Percentiles rank a stretch among this genome's conserved stretches.
phyloP scores from a whole-genome alignment of 208 protist species.

The Dictyostelium gargantuum region DNA sequence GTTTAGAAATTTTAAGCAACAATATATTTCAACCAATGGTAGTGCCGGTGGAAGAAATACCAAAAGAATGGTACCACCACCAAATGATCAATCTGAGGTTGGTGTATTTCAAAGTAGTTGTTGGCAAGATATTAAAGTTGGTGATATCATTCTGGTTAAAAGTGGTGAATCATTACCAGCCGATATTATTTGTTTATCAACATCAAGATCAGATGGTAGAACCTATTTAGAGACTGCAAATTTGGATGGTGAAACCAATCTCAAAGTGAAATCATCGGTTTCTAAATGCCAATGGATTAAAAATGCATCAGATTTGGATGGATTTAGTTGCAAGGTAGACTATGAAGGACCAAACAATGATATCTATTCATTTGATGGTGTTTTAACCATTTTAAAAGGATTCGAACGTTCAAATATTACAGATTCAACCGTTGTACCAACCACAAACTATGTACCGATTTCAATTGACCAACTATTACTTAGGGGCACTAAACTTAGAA shows the following conservation, averaged over 20 bases:
- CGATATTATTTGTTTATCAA: slow-evolving; percentile 74
- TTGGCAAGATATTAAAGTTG: slow-evolving; percentile 83
- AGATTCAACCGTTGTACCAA: not conserved
- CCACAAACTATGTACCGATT: slow-evolving; percentile 1
- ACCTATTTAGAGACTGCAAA: slow-evolving; percentile 87
- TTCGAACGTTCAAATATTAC: not conserved
- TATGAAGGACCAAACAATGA: slow-evolving; percentile 63
- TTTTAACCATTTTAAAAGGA: slow-evolving; percentile 29
- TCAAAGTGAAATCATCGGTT: slow-evolving; percentile 63
- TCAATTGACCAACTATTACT: slow-evolving; percentile 8
- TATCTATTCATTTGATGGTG: slow-evolving; percentile 51
- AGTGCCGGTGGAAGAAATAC: not conserved
- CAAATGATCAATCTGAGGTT: slow-evolving; percentile 22
- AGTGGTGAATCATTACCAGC: slow-evolving; percentile 85
- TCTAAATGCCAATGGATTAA: slow-evolving; percentile 30
- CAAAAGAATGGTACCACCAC: not conserved
- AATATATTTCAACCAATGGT: not conserved
- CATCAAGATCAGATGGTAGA: slow-evolving; percentile 72
- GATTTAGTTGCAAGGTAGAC: slow-evolving; percentile 36
- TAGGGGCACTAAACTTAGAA: slow-evolving; percentile 83
- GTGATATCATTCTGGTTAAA: slow-evolving; percentile 80
- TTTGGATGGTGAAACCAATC: slow-evolving; percentile 86
- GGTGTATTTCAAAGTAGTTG: slow-evolving; percentile 65
- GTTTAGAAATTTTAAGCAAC: not conserved
- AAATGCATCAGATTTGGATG: slow-evolving; percentile 4